Evolutionary conservation across 2,329 filamentous ascomycete species (phyloP).

Genomic region (Aspergillus sp.): DNA sequence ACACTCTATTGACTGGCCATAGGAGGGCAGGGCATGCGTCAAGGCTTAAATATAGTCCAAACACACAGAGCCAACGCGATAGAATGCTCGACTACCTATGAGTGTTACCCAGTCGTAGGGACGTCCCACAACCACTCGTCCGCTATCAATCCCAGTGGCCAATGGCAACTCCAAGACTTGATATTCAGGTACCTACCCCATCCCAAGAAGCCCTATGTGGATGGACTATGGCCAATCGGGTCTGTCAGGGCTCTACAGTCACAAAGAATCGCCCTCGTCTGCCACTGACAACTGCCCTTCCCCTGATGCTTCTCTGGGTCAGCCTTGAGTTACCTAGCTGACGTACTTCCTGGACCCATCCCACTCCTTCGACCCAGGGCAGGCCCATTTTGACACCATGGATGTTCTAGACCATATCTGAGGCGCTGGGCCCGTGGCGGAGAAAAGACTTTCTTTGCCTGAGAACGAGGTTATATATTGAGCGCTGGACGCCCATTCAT

Average conservation of each 20-base stretch:
- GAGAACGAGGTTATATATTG: conserved; percentile 2
- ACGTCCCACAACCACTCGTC: not conserved
- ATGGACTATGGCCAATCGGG: not conserved
- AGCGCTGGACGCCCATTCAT: not conserved
- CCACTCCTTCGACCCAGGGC: not conserved
- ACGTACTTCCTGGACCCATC: not conserved
- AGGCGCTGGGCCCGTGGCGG: not conserved
- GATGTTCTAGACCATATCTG: conserved; percentile 1
- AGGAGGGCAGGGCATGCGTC: too few relatives aligned
- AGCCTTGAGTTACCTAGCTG: not conserved
- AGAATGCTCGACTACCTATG: too few relatives aligned
- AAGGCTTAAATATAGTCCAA: too few relatives aligned
- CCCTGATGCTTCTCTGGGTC: not conserved
- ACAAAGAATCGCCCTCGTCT: not conserved
- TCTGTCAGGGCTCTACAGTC: not conserved
- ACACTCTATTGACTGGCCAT: too few relatives aligned
- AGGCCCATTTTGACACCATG: conserved; percentile 1
- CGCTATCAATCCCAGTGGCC: not conserved
- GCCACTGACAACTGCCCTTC: not conserved
- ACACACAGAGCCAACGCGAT: too few relatives aligned
- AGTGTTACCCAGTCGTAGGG: too few relatives aligned
- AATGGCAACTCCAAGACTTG: not conserved
- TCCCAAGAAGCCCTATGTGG: not conserved
- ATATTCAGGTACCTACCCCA: not conserved
- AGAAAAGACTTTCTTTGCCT: not conserved